Base-by-base conservation (phyloP, 768 basidiomycete species). In the Pleurotus sapidus region DNA sequence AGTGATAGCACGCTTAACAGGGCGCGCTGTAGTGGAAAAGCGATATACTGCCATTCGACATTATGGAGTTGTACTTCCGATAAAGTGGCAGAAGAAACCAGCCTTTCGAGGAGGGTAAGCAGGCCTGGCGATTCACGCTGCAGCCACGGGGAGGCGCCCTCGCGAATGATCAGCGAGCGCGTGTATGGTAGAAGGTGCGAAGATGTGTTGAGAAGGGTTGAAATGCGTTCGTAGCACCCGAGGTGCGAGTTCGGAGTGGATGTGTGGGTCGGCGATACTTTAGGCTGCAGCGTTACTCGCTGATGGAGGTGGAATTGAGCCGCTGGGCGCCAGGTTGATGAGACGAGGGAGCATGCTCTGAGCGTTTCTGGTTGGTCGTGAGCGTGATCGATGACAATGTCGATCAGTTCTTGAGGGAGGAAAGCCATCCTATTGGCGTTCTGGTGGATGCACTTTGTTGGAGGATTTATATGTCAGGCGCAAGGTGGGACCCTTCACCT, bases 311-410 rank as follows among this genome's bases (percentile, higher is more conserved):
- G 51, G 49, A 51, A 57, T 20, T 39, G 68, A 63, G 38, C 49
- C 57, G 46, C 67, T 59, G 62, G 43, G 11, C 60, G 23, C 62
- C 59, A 67, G 48, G 61, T 43, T 43, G 59, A 62, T 25, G 55
- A 61, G 4, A 64, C 58, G 2, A 59, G 53, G 30, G 53, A 59
- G 46, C 65, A 66, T 1, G 47, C 17, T 9, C 47, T 15, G 20
- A 66, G 58, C 7, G 62, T 27, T 15, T 14, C 17, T 18, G 58
- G 46, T 17, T 65, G 62, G 37, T 63, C 47, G 17, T 56, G 60
- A n/a, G 65, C n/a, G 46, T 63, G 59, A 58, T 63, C 65, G 34
- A 66, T 63, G 55, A 63, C 57, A 12, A 57, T 38, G 51, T 65
- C 65, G 9, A 58, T 25, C 18, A 66, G 59, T 17, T 66, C 65